A percentile compares a stretch with the other conserved stretches of the same genome.
These are phyloP conservation scores for Claviceps monticola DNA, from an alignment of 2,329 filamentous ascomycete species.

Conservation along the genomic window DNA sequence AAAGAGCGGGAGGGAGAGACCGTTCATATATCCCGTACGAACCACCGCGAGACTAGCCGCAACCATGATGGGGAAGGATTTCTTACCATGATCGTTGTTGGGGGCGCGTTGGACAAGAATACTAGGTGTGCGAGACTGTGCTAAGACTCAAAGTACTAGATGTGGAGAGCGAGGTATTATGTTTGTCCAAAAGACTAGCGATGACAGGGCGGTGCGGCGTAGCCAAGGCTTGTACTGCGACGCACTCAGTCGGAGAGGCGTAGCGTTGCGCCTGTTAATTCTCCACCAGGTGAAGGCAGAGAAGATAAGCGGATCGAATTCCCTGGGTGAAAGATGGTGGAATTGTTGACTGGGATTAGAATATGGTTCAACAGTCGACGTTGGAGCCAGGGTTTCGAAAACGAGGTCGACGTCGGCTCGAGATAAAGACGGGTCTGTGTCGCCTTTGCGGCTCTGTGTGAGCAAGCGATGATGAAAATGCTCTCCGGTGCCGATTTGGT, in stretches of 20 bases:
- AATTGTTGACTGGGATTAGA: conserved; percentile 10
- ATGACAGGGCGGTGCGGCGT: conserved; percentile 14
- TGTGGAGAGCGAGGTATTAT: conserved; percentile 21
- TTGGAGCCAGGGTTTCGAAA: conserved; percentile 3
- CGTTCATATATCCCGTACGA: conserved; percentile 32
- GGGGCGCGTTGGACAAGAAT: conserved; percentile 23
- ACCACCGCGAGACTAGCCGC: conserved; percentile 24
- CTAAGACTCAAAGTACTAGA: conserved; percentile 22
- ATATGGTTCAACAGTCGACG: conserved; percentile 10
- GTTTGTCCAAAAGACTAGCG: conserved; percentile 21
- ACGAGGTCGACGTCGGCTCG: conserved; percentile 1
- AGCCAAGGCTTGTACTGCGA: conserved; percentile 9
- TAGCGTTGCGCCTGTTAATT: conserved; percentile 18
- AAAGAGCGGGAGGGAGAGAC: conserved; percentile 16
- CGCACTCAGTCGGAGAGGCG: conserved; percentile 13
- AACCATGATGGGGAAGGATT: conserved; percentile 17
- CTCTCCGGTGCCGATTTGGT: not conserved
- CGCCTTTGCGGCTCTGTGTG: not conserved
- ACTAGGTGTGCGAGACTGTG: conserved; percentile 16
- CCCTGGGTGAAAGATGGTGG: conserved; percentile 1
- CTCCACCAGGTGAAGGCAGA: conserved; percentile 15
- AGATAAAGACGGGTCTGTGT: conserved; percentile 1
- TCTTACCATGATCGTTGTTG: conserved; percentile 36
- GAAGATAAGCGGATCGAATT: conserved; percentile 4
- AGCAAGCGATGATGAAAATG: not conserved